phyloP scores from a whole-genome alignment of 805 yeast species.

The Cyberlindnera bimundalis region DNA sequence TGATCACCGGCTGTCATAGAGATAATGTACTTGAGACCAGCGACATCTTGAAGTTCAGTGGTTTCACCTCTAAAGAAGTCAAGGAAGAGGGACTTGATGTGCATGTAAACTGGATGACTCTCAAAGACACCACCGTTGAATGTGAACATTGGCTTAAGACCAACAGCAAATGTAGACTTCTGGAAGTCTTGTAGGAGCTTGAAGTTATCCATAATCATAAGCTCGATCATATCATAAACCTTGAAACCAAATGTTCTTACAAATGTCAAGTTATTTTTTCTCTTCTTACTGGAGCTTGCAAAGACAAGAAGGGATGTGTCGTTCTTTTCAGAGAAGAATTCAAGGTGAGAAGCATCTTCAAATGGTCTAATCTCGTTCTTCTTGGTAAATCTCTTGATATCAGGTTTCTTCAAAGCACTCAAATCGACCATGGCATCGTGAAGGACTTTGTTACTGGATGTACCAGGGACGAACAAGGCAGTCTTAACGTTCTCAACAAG shows the following conservation, averaged over 20 bases:
- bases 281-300: slow-evolving; percentile 78
- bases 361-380: slow-evolving; percentile 91
- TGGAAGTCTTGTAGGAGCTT: slow-evolving; percentile 80
- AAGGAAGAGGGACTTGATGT: slow-evolving; percentile 80
- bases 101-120: slow-evolving; percentile 79
- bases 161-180: slow-evolving; percentile 75
- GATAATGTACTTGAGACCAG: slow-evolving; percentile 90
- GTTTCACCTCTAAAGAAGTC: slow-evolving; percentile 89
- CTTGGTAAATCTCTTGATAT: slow-evolving; percentile 78
- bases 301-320: slow-evolving; percentile 83
- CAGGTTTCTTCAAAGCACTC: slow-evolving; percentile 88
- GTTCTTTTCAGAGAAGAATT: slow-evolving; percentile 93
- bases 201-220: slow-evolving; percentile 63
- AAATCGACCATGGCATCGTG: slow-evolving; percentile 90
- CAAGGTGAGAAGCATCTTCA: slow-evolving; percentile 81
- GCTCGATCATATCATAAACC: slow-evolving; percentile 91
- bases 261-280: slow-evolving; percentile 89
- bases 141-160: slow-evolving; percentile 89
- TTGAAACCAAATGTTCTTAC: slow-evolving; percentile 87
- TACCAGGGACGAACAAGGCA: slow-evolving; percentile 90
- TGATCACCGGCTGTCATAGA: slow-evolving; percentile 75
- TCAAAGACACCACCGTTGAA: slow-evolving; percentile 94
- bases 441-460: slow-evolving; percentile 69
- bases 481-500: slow-evolving; percentile 84
- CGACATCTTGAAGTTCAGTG: slow-evolving; percentile 82